Conservation (phyloP, 441 rosid genomes). For the Eruca vesicaria region DNA sequence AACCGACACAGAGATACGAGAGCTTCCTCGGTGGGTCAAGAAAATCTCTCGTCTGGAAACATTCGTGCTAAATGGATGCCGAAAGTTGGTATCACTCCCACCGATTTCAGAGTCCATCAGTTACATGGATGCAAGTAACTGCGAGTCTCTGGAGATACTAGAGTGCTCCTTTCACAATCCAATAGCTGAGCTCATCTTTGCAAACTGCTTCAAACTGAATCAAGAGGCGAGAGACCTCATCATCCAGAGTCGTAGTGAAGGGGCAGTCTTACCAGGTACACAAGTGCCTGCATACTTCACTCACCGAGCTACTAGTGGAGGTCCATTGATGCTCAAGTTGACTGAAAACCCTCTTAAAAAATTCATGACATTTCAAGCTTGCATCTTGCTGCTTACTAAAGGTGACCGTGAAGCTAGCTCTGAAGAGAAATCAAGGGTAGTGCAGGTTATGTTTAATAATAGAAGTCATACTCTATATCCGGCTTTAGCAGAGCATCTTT, state of each 20-base stretch:
- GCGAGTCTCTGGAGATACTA: neutral
- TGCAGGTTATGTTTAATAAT: no score
- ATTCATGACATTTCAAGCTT: neutral
- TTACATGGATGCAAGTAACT: neutral
- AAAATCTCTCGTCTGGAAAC: neutral
- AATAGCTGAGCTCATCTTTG: neutral
- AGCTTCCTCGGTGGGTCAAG: neutral
- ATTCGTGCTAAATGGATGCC: neutral
- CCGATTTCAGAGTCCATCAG: neutral
- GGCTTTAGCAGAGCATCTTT: neutral
- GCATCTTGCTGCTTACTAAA: neutral
- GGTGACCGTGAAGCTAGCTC: neutral
- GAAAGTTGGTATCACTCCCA: neutral
- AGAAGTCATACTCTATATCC: no score
- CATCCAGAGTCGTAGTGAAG: neutral
- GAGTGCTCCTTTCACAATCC: neutral
- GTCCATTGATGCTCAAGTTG: neutral
- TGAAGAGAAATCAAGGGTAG: neutral
- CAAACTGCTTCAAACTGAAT: conserved; percentile 3
- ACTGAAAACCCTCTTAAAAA: neutral
- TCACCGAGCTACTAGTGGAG: neutral
- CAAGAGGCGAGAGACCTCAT: conserved; percentile 10
- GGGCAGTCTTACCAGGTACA: conserved; percentile 2
- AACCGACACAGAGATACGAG: neutral
- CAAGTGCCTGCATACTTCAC: conserved; percentile 6